Evolutionary conservation across 2,329 filamentous ascomycete species (phyloP), one percentile per base, ranked within the genome.

Genomic region (Epichloe elymi): DNA sequence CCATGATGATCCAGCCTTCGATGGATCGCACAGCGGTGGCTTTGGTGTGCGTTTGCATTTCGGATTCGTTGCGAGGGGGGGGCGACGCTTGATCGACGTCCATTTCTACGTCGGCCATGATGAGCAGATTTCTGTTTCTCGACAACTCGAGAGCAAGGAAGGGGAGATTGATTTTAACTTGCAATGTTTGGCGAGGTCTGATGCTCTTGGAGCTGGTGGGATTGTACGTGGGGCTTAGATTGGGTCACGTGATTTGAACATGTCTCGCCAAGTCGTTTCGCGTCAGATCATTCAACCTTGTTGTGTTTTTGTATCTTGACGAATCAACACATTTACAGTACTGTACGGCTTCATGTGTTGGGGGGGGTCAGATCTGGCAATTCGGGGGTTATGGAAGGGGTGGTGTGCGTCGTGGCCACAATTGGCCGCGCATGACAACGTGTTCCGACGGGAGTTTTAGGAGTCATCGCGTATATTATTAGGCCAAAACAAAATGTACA

Each of bases 1-100:
- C 86, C 56, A 88, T 82, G 61, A 93, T 75, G 67, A 93, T 93
- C 88, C 88, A 93, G 59, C 88, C 87, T 69, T 93, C 87, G 63
- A 93, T 90, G 51, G 85, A 89, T 60, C 87, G 86, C 53, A 93
- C 87, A 23, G 87, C 87, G 1, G 83, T 88, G 51, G 86, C 86
- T 64, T 85, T 84, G 38, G 77, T 74, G 60, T 80, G 78, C 6
- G 86, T 90, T 61, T 81, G 80, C 75, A 88, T 85, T 62, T 85
- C 80, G 60, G 73, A 71, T 56, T 78, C 72, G 60, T 78, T 77
- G 59, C 67, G 68, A 70, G 65, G 54, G 50, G 68, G 61, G 50
- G 68, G 61, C 50, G 64, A 62, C 50, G 65, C 59, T 40, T 59
- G 56, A 43, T 82, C 79, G 52, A 82, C 58, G 36, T 82, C 79